phyloP scores from a whole-genome alignment of 2,329 filamentous ascomycete genomes.

The Aspergillus thermomutatus region DNA sequence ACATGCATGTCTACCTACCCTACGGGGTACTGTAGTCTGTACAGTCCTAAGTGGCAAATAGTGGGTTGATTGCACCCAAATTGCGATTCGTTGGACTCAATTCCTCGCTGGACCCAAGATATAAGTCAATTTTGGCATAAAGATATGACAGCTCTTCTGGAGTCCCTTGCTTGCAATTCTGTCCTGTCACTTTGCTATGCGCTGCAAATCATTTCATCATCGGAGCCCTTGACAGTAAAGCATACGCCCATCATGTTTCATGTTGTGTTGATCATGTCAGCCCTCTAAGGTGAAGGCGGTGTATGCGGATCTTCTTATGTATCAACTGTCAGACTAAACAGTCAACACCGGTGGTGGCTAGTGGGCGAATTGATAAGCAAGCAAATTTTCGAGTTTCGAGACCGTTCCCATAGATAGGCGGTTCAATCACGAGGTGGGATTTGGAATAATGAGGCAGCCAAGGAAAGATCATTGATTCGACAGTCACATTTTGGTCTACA shows the following conservation, averaged over 20 bases:
- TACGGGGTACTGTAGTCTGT: neutral
- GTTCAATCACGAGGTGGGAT: neutral
- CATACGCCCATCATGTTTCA: slow-evolving; percentile 7
- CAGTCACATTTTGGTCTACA: neutral
- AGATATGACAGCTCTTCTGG: slow-evolving; percentile 11
- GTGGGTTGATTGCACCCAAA: neutral
- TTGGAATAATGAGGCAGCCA: neutral
- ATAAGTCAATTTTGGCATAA: neutral
- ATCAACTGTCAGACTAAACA: neutral
- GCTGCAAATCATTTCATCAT: neutral
- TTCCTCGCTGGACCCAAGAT: neutral
- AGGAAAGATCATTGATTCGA: neutral
- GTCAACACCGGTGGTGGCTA: neutral
- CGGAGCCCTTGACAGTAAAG: neutral
- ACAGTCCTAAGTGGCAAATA: neutral
- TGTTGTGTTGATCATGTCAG: slow-evolving; percentile 1
- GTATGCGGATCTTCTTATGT: neutral
- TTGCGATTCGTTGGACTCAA: neutral
- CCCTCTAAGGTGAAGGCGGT: neutral
- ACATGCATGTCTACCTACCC: neutral
- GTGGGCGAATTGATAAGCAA: neutral
- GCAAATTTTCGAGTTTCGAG: no score
- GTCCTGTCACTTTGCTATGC: slow-evolving; percentile 3
- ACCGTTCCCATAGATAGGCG: neutral
- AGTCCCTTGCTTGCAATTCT: slow-evolving; percentile 9